Conservation (phyloP, 192 early-diverging fungal genomes). For the Umbelopsis sp. region DNA sequence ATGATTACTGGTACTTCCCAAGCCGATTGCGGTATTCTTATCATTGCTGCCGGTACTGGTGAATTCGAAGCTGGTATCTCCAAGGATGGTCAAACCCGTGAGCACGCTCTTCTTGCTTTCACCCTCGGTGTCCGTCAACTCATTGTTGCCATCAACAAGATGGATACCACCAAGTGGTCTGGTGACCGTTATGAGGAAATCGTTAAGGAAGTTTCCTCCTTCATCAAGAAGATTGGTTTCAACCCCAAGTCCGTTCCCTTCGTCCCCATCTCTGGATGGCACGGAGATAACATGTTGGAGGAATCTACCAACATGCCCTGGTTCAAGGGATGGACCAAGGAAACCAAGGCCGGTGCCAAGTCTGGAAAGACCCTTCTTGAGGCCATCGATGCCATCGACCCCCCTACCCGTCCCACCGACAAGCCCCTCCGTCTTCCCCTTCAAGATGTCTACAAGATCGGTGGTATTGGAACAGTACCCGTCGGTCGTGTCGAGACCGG, state of each 20-base stretch:
- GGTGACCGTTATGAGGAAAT: conserved; percentile 97
- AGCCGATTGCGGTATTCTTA: conserved; percentile 97
- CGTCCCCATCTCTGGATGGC: conserved; percentile 98
- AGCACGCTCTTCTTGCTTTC: conserved; percentile 97
- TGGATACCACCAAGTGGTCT: conserved; percentile 97
- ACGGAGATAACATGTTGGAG: conserved; percentile 99
- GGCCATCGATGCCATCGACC: conserved; percentile 95
- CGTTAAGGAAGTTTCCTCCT: conserved; percentile 91
- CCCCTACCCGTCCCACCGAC: conserved; percentile 86
- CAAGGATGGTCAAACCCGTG: conserved; percentile 99
- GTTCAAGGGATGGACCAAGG: conserved; percentile 98
- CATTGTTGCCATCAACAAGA: conserved; percentile 99
- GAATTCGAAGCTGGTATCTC: conserved; percentile 95
- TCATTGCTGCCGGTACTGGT: conserved; percentile 91
- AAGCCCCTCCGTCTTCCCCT: conserved; percentile 97
- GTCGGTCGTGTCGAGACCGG: conserved; percentile 98
- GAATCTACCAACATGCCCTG: conserved; percentile 92
- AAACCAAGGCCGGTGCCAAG: conserved; percentile 71
- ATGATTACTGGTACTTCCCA: conserved; percentile 99
- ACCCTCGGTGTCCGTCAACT: conserved; percentile 98
- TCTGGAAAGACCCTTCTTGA: conserved; percentile 88
- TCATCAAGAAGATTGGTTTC: conserved; percentile 98
- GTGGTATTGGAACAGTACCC: conserved; percentile 95
- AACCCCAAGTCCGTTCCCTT: conserved; percentile 91
- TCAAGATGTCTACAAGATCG: conserved; percentile 98